These are phyloP conservation scores for Entomortierella chlamydospora DNA, from an alignment of 192 early-diverging fungal species.

Conservation along the genomic window DNA sequence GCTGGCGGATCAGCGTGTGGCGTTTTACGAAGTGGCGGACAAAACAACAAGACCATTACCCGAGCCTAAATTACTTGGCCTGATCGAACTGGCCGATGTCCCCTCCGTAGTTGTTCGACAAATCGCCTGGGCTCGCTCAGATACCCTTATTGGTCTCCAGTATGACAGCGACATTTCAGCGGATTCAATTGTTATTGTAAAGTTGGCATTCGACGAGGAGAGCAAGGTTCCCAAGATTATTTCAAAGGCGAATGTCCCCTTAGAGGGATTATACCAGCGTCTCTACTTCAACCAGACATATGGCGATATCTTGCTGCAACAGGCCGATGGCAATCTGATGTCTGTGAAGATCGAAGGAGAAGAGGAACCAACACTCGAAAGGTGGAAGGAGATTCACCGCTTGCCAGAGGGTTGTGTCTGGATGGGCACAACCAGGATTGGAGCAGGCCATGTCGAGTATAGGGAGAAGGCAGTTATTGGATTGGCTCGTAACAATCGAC, in stretches of 20 bases:
- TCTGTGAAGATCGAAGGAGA: conserved; percentile 15
- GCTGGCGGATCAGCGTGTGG: conserved; percentile 63
- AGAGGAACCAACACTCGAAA: conserved; percentile 29
- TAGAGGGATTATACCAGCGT: conserved; percentile 48
- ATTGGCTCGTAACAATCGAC: conserved; percentile 80
- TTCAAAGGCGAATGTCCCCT: conserved; percentile 19
- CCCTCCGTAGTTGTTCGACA: conserved; percentile 65
- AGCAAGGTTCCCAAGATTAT: conserved; percentile 31
- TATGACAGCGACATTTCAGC: conserved; percentile 49
- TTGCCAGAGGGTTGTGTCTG: conserved; percentile 57
- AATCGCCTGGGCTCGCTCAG: conserved; percentile 69
- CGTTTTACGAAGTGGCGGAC: conserved; percentile 52
- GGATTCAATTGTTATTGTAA: conserved; percentile 57
- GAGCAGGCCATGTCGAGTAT: conserved; percentile 47
- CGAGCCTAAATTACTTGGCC: conserved; percentile 48
- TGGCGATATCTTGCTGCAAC: conserved; percentile 45
- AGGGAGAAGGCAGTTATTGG: conserved; percentile 72
- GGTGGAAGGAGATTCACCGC: conserved; percentile 28
- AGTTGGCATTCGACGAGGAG: conserved; percentile 50
- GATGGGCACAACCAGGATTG: conserved; percentile 51
- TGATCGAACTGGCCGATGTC: conserved; percentile 49
- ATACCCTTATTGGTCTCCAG: conserved; percentile 67
- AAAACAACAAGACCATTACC: conserved; percentile 20
- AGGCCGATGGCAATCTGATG: conserved; percentile 33
- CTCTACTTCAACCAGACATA: conserved; percentile 54